Evolutionary conservation across 139 green algal genomes (phyloP).

Genomic region (Chlorella vulgaris): DNA sequence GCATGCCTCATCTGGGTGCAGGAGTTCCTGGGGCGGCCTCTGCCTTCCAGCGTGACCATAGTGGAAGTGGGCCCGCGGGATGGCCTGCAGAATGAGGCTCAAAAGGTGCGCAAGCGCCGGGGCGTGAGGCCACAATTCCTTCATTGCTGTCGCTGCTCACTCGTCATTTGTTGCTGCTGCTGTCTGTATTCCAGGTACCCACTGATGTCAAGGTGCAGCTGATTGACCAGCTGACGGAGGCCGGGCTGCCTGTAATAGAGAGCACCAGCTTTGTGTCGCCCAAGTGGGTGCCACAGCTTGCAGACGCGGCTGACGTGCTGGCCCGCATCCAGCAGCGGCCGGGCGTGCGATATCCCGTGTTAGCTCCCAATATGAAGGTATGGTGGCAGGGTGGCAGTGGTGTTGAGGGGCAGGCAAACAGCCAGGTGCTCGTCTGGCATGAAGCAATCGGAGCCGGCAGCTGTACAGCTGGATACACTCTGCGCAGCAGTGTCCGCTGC

Average conservation of each 20-base stretch:
- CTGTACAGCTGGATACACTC: no score
- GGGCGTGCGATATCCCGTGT: conserved; percentile 76
- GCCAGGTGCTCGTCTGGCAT: no score
- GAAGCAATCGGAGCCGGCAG: no score
- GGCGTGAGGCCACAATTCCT: no score
- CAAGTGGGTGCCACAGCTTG: conserved; percentile 92
- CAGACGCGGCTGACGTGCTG: conserved; percentile 82
- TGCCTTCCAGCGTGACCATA: conserved; percentile 62
- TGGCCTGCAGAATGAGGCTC: conserved; percentile 89
- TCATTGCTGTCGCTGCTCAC: neutral
- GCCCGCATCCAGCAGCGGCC: conserved; percentile 42
- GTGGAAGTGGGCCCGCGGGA: conserved; percentile 88
- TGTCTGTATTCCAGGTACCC: conserved; percentile 42
- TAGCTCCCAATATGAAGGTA: conserved; percentile 87
- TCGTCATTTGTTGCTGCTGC: neutral
- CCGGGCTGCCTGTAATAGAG: conserved; percentile 77
- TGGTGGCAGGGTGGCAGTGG: no score
- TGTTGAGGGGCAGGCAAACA: no score
- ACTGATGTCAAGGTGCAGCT: conserved; percentile 78
- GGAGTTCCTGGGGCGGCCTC: conserved; percentile 32
- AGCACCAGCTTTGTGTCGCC: conserved; percentile 90
- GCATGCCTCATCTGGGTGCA: no score
- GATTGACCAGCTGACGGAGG: conserved; percentile 67
- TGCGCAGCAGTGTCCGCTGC: no score
- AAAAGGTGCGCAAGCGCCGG: conserved; percentile 18